Base-by-base conservation (phyloP, 2,329 filamentous ascomycete species). In the Neophaeococcomyces aloes region DNA sequence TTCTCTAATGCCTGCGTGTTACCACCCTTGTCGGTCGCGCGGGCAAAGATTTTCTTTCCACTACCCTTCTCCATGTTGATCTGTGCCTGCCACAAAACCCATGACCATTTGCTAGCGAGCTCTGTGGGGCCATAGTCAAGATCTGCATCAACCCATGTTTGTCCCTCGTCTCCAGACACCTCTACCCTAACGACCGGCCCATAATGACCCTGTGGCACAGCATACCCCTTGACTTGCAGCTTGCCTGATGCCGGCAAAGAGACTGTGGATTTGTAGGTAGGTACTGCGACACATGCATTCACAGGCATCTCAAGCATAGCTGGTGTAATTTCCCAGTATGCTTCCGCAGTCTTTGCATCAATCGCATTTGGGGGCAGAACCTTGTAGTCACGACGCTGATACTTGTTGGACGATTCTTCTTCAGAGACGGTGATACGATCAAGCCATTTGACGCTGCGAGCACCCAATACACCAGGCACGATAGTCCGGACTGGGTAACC, bases 331-430 rank as follows among this genome's bases (percentile, higher is more conserved):
- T 61, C 56, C 75, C 75, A 79, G 56, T 67, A 77, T 33, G 64
- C 59, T 48, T 70, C 65, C 2, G 75, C 75, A 13, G 66, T 64
- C 38, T 71, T 65, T 38, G 60, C 63, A 40, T 65, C 67, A 8
- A 64, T 61, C 0, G 66, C 72, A 29, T 74, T 65, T 0, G 69
- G 70, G 1, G 74, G 74, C 5, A 79, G 60, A 23, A 75, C 64
- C 56, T 78, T 78, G 61, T 79, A 79, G 57, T 78, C 75, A 38
- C 63, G 66, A 45, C 71, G 69, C 58, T 76, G 73, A 53, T 78
- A 79, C 56, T 71, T 68, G 50, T 75, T 77, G 3, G 60, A 58
- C 17, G 67, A 72, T 51, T 78, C 72, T 37, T 61, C 48, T 38
- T 61, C 58, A 48, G 72, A 69, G 2, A 77, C 64, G 2, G 66